These are phyloP conservation scores for Lepidium aucheri DNA, from an alignment of 345 rosid genomes.

Conservation along the genomic window DNA sequence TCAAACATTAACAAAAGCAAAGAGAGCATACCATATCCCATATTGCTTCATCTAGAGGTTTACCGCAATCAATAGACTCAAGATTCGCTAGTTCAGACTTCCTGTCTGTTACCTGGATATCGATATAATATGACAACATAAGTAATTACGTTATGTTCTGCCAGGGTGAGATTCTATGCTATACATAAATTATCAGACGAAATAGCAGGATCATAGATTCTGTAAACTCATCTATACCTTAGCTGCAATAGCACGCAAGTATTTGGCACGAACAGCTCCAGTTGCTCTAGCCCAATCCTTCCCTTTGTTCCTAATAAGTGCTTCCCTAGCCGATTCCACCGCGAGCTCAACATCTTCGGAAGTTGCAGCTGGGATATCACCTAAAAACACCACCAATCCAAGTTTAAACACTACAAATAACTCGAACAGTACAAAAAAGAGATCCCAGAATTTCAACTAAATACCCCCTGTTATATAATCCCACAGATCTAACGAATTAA, in stretches of 20 bases:
- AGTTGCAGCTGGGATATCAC: slow-evolving; percentile 92
- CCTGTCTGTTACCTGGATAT: slow-evolving; percentile 65
- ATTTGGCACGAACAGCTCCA: slow-evolving; percentile 83
- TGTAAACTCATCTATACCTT: slow-evolving; percentile 40
- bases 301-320: slow-evolving; percentile 68
- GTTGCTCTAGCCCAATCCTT: slow-evolving; percentile 71
- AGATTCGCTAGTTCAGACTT: slow-evolving; percentile 72
- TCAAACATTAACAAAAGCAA: background rate
- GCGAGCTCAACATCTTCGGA: slow-evolving; percentile 91
- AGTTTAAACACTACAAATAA: background rate
- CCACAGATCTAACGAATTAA: slow-evolving; percentile 1
- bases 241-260: slow-evolving; percentile 90
- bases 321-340: slow-evolving; percentile 75
- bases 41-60: slow-evolving; percentile 85
- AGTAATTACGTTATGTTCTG: background rate
- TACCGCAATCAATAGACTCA: slow-evolving; percentile 85
- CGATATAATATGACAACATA: slow-evolving; percentile 1
- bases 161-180: background rate
- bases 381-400: slow-evolving; percentile 34
- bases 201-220: background rate
- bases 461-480: background rate
- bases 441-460: background rate
- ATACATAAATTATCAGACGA: background rate
- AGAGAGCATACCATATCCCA: slow-evolving; percentile 73
- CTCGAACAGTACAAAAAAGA: background rate